Evolutionary conservation across 257 asterid species (phyloP), one percentile per base, ranked within the genome.

Genomic region (Catharanthus roseus): DNA sequence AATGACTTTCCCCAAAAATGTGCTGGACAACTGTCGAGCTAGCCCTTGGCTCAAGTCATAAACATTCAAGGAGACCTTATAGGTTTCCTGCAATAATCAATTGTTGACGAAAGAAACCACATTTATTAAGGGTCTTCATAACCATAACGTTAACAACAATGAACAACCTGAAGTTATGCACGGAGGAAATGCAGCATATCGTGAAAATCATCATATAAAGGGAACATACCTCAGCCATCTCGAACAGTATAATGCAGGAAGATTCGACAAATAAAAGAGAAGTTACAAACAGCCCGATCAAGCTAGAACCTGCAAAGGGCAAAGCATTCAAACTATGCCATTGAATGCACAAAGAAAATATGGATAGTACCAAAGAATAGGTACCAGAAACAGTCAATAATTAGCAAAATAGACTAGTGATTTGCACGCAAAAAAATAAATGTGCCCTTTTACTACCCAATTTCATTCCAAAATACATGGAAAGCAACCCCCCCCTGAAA

Each of bases 21-120:
- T 62, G 4, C 84, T 79, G 10, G 99, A 95, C 77, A 95, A 69
- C 47, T 95, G 99, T 11, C 95, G 88, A 44, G 99, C 99, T 55
- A 95, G 65, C 54, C 99, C 99, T 74, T 88, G 99, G 84, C 99
- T 95, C 41, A 95, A 81, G 84, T 95, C 99, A 58, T 95, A 95
- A 42, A 87, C 97, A 26, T 89, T 84, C 89, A 95, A 85, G 55
- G 80, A 31, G 38, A 95, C 99, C 81, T 87, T 89, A 87, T 84
- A 73, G 70, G 88, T 91, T 34, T 95, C 99, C 97, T 95, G 87
- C 79, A 69, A 77, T 41, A 72, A 68, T 57, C 81, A 47, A 80
- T 31, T 31, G 71, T 31, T 36, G 56, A 34, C 42, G 74, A 54
- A 42, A 70, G 19, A 10, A 19, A 31, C 23, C 28, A 23, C 28